These are phyloP conservation scores for Serpula lacrymans DNA, from an alignment of 768 basidiomycete species.

Conservation along the genomic window DNA sequence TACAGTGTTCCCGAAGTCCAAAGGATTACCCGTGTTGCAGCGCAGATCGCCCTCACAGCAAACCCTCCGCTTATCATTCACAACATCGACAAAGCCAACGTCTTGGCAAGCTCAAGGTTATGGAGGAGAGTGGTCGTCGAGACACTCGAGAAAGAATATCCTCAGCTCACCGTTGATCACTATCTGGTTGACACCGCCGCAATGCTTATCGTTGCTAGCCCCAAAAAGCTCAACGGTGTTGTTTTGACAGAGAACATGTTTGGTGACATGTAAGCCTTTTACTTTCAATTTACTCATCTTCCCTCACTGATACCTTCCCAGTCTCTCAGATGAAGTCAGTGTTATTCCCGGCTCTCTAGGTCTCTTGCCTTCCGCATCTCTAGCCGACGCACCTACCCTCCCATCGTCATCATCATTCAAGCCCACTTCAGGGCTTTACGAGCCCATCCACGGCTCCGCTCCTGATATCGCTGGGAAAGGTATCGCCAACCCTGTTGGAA, in stretches of 20 bases:
- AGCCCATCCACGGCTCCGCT: conserved; percentile 95
- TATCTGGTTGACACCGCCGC: conserved; percentile 94
- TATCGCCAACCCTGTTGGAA: conserved; percentile 93
- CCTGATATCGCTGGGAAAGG: conserved; percentile 94
- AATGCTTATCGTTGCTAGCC: conserved; percentile 90
- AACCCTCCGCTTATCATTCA: conserved; percentile 87
- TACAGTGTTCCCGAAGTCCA: conserved; percentile 91
- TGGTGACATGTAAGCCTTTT: conserved; percentile 84
- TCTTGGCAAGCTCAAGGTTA: conserved; percentile 88
- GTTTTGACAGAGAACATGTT: conserved; percentile 95
- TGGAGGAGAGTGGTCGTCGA: conserved; percentile 95
- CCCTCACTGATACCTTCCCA: conserved; percentile 26
- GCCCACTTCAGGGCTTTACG: conserved; percentile 86
- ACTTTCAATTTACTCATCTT: conserved; percentile 2
- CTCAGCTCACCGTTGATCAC: conserved; percentile 84
- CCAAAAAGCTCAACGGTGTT: conserved; percentile 91
- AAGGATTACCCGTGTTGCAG: conserved; percentile 94
- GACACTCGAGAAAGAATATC: conserved; percentile 80
- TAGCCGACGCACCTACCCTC: conserved; percentile 79
- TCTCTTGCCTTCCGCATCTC: conserved; percentile 91
- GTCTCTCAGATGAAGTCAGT: conserved; percentile 93
- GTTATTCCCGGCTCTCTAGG: conserved; percentile 98
- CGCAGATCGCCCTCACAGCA: conserved; percentile 79
- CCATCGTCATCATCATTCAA: conserved; percentile 57
- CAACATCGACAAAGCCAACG: conserved; percentile 98